These are phyloP conservation scores for Sporothrix protearum DNA, from an alignment of 2,329 filamentous ascomycete species.

Conservation along the genomic window DNA sequence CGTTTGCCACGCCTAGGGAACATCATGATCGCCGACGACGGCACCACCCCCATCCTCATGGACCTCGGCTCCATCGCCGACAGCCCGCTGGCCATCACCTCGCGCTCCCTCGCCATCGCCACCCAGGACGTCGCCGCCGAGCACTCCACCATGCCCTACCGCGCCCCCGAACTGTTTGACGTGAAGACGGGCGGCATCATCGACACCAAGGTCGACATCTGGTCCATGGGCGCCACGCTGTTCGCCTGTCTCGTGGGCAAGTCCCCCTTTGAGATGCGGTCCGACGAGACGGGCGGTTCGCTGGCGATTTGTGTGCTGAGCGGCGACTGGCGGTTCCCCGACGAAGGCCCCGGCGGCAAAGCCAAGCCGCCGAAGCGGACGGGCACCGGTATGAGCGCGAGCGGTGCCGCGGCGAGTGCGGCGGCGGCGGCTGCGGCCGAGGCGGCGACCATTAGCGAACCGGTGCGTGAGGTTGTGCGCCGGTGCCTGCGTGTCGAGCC, in stretches of 20 bases:
- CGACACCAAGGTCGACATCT: conserved; percentile 96
- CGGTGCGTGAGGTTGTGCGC: conserved; percentile 81
- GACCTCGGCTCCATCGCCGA: conserved; percentile 89
- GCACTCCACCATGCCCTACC: conserved; percentile 97
- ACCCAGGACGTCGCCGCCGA: conserved; percentile 94
- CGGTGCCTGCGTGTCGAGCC: conserved; percentile 85
- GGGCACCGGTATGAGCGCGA: conserved; percentile 33
- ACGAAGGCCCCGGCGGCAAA: conserved; percentile 65
- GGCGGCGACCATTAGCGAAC: conserved; percentile 65
- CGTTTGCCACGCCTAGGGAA: conserved; percentile 56
- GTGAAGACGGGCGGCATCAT: conserved; percentile 89
- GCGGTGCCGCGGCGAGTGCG: conserved; percentile 32
- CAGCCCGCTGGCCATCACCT: conserved; percentile 84
- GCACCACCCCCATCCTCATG: conserved; percentile 88
- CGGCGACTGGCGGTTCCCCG: conserved; percentile 95
- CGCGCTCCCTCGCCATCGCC: conserved; percentile 81
- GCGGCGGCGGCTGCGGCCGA: conserved; percentile 37
- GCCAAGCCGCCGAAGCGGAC: conserved; percentile 28
- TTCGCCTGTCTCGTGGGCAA: conserved; percentile 97
- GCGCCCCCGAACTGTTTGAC: conserved; percentile 95
- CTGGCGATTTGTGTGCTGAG: conserved; percentile 88
- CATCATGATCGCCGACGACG: conserved; percentile 96
- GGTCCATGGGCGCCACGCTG: conserved; percentile 95
- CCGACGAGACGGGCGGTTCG: conserved; percentile 91
- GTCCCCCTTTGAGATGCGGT: conserved; percentile 91